phyloP scores from a whole-genome alignment of 352 stramenopile species.

The Phytophthora meadii region DNA sequence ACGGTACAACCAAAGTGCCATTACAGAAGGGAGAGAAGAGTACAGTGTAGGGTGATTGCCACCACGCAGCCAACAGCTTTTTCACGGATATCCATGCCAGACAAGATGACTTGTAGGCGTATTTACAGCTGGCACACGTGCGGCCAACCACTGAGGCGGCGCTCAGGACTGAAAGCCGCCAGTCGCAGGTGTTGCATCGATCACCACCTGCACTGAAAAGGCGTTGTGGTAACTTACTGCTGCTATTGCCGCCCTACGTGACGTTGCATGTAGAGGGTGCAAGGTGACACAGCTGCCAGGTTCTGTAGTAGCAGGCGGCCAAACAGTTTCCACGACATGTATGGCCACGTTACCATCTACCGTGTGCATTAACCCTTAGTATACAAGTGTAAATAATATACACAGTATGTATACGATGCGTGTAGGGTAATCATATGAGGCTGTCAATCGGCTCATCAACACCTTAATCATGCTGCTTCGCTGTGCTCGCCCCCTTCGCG shows the following conservation, averaged over 20 bases:
- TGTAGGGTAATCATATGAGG: conserved; percentile 8
- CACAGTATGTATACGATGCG: conserved; percentile 2
- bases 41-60: conserved; percentile 24
- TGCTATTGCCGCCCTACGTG: too few species aligned
- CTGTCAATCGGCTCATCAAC: conserved; percentile 1
- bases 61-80: conserved; percentile 29
- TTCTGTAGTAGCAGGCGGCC: conserved; percentile 24
- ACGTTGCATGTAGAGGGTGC: background rate
- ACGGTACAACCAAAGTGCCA: background rate
- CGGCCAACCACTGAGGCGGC: background rate
- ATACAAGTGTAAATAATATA: too few species aligned
- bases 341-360: too few species aligned
- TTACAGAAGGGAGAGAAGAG: conserved; percentile 26
- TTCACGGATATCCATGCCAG: conserved; percentile 9
- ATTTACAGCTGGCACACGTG: conserved; percentile 8
- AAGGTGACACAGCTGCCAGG: conserved; percentile 11
- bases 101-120: conserved; percentile 7
- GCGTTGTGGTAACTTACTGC: background rate
- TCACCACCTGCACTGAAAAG: conserved; percentile 19
- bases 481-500: conserved; percentile 26
- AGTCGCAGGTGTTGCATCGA: conserved; percentile 18
- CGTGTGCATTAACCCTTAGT: too few species aligned
- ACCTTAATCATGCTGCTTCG: conserved; percentile 37
- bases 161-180: conserved; percentile 15
- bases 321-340: background rate